Evolutionary conservation across 1,284 basidiomycete genomes (phyloP).

Genomic region (Psilocybe mexicana): DNA sequence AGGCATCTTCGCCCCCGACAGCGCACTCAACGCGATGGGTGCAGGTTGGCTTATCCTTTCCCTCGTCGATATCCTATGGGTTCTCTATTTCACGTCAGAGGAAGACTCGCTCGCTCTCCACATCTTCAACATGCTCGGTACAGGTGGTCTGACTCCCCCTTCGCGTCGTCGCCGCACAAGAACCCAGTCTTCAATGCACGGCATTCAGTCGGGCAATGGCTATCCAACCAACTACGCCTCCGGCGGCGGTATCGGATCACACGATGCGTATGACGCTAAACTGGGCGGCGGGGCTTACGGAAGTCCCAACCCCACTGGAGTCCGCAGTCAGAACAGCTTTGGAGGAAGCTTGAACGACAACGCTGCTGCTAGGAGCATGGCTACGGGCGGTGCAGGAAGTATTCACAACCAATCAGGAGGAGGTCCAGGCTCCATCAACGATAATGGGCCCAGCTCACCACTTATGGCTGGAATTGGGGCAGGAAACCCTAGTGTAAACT

Average conservation of each 20-base stretch:
- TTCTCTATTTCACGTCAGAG: slow-evolving; percentile 94
- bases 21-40: slow-evolving; percentile 78
- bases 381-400: slow-evolving; percentile 40
- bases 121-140: slow-evolving; percentile 85
- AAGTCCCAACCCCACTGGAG: slow-evolving; percentile 43
- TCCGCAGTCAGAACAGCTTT: slow-evolving; percentile 68
- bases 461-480: slow-evolving; percentile 67
- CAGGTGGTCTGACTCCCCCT: slow-evolving; percentile 82
- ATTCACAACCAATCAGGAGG: slow-evolving; percentile 42
- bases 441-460: slow-evolving; percentile 58
- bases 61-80: slow-evolving; percentile 91
- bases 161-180: slow-evolving; percentile 68
- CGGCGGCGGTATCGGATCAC: slow-evolving; percentile 65
- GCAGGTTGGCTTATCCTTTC: slow-evolving; percentile 94
- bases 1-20: slow-evolving; percentile 54
- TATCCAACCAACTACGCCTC: slow-evolving; percentile 58
- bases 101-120: slow-evolving; percentile 86
- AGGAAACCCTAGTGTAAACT: slow-evolving; percentile 35
- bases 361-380: slow-evolving; percentile 40
- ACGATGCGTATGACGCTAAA: slow-evolving; percentile 63
- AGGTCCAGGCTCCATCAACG: slow-evolving; percentile 46
- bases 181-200: slow-evolving; percentile 53
- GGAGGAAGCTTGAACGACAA: slow-evolving; percentile 50
- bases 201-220: slow-evolving; percentile 58
- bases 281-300: slow-evolving; percentile 40